Base-by-base conservation (phyloP, 2,329 filamentous ascomycete species). In the Sphaceloma murrayae region DNA sequence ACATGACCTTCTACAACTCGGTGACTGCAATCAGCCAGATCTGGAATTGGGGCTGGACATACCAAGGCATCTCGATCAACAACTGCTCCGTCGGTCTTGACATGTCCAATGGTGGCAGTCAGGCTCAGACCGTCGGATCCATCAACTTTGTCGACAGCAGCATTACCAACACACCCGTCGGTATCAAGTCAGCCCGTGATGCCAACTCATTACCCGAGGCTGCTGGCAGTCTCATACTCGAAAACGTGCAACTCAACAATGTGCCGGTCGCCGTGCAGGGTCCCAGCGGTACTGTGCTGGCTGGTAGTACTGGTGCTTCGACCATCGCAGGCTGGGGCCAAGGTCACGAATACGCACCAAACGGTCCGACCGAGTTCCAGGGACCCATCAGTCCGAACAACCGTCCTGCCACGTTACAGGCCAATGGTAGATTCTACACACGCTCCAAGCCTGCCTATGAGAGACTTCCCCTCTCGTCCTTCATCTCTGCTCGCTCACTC, bases 21-120 rank as follows among this genome's bases (percentile, higher is more conserved):
- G 74, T 84, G 57, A 91, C 84, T 2, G 86, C 83, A 48, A 77
- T 93, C 51, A 85, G 75, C 66, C 82, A 91, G 79, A 87, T 86
- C 70, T 94, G 86, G 86, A 84, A 89, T 67, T 93, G 85, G 85
- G 70, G 39, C 14, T 43, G 39, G 39, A 43, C 39, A 10, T 43
- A 32, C 8, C 29, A 30, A 16, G 39, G 18, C 6, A 30, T 43
- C 16, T 19, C 26, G 6, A 43, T 43, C 39, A 19, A 32, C 43
- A 73, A 74, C 53, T 76, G 73, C 53, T 55, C 58, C 2, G 63
- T 69, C 26, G 75, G 69, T 3, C 55, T 80, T 3, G 67, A 73
- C 38, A 70, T 78, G 52, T 58, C 59, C 3, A 59, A 59, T 18
- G 67, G 65, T 2, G 66, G 63, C 11, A 52, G 55, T 17, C 57